phyloP scores from a whole-genome alignment of 805 yeast genomes.

The Lachancea waltii region DNA sequence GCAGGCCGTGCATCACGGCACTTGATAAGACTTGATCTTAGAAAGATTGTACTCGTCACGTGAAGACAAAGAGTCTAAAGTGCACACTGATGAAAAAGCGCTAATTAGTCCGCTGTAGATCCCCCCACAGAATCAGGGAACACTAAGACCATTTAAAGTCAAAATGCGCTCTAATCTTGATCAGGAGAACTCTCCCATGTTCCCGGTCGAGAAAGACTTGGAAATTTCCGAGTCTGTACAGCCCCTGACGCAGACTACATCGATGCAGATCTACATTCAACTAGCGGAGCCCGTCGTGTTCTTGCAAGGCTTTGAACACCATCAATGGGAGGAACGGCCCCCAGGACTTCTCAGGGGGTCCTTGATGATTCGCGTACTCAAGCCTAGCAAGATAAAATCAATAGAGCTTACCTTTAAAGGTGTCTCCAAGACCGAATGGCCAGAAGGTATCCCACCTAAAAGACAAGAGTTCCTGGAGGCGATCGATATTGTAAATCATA shows the following conservation, averaged over 20 bases:
- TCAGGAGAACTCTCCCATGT: constrained; percentile 39
- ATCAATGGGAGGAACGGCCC: constrained; percentile 58
- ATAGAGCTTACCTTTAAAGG: constrained; percentile 63
- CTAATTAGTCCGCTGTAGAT: no score
- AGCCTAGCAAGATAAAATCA: constrained; percentile 63
- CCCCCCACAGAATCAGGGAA: no score
- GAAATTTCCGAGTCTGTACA: constrained; percentile 32
- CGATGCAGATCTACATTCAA: constrained; percentile 63
- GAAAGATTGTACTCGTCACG: no score
- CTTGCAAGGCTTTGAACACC: constrained; percentile 70
- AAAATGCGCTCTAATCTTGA: constrained; percentile 14
- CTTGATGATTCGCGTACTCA: constrained; percentile 58
- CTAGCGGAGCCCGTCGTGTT: constrained; percentile 77
- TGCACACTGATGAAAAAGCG: no score
- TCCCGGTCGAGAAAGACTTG: constrained; percentile 49
- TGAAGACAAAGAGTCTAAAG: no score
- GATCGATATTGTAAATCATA: constrained; percentile 63
- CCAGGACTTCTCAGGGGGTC: constrained; percentile 82
- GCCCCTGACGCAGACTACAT: constrained; percentile 55
- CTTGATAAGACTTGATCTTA: no score
- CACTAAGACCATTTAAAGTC: no score
- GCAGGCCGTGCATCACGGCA: no score
- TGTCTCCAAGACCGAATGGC: constrained; percentile 81
- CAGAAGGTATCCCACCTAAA: constrained; percentile 95
- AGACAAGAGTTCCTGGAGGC: constrained; percentile 58